Base-by-base conservation (phyloP, 73 alveolate genomes). In the Breviolum minutum region DNA sequence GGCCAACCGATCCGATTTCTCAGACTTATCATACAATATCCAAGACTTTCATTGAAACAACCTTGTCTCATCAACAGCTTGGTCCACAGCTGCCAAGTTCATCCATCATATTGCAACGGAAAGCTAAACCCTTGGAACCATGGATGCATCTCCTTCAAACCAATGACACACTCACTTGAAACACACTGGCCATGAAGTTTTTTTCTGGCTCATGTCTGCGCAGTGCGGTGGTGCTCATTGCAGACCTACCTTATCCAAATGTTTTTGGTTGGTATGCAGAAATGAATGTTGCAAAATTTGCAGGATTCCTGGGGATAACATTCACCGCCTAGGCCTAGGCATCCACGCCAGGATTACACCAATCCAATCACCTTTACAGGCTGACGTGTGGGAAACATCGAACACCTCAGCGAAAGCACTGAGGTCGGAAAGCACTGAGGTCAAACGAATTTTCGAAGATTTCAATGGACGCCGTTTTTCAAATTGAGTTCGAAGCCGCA, bases 341-440 rank as follows among this genome's bases (percentile, higher is more conserved):
- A 40, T 30, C 88, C 2, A 12, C 27, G 68, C 88, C 11, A 12
- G 9, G n/a, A n/a, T 40, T 63, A 9, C 70, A n/a, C 63, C 79
- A n/a, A 22, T 26, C 79, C 87, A 27, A 70, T 54, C 13, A 90
- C 70, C 76, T 48, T 90, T 63, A 70, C 87, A 61, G 95, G 95
- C 61, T 54, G 63, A 24, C 97, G 88, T 22, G 77, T 22, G 63
- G 79, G 97, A 60, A 73, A 71, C 97, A 90, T 90, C n/a, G 97
- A 71, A 48, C 70, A 26, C 97, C 97, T 90, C 40, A 70, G 76
- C 5, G 27, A 6, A 60, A 40, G 60, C 13, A 9, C 48, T 82
- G 48, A 29, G 63, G 64, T 26, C 26, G n/a, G 27, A 6, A 60
- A 40, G 60, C 13, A 9, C 48, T 82, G 48, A 29, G 63, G 64